Evolutionary conservation across 345 rosid genomes (phyloP), one percentile per base, ranked within the genome.

Genomic region (Clarkia xantiana): DNA sequence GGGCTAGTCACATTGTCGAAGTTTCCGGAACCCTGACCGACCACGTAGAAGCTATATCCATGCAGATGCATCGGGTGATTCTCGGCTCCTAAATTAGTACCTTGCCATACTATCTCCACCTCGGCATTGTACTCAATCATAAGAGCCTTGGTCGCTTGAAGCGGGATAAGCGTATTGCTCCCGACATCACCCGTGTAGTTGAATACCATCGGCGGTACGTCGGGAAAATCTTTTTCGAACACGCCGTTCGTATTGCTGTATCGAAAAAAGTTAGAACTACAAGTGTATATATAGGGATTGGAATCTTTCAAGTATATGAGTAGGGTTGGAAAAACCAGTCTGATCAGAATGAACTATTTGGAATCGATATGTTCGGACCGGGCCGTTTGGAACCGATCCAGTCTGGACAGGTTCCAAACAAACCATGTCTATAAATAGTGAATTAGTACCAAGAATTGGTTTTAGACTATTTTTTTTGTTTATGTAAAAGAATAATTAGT

Each of bases 51-150:
- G 45, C 66, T 62, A n/a, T 54, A 16, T 8, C 66, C 66, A 19
- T 62, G 66, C 16, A 62, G 41, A 44, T 62, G 66, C 66, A 62
- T 56, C 10, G 66, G 66, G 25, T 56, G 67, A 43, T 67, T 67
- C 12, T 59, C 67, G 0, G 60, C 67, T 14, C 44, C 42, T 48
- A 72, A 7, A 16, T 68, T 75, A 4, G 80, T 78, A 11, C 76
- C 78, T 54, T 72, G 80, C 1, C 69, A 60, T 4, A 67, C 64
- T 14, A 75, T 18, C 63, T 78, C 76, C 45, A 75, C 81, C 3
- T 57, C 16, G 2, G 61, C 25, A 39, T 57, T 55, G 18, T 57
- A 69, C 4, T 43, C 53, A n/a, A 67, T 1, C 1, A 69, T 57
- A 22, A 11, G 67, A 51, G 54, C 75, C 54, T 63, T 41, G 4